Evolutionary conservation across 768 basidiomycete genomes (phyloP), one percentile per base, ranked within the genome.

Genomic region (Leccinum longicurvipes): DNA sequence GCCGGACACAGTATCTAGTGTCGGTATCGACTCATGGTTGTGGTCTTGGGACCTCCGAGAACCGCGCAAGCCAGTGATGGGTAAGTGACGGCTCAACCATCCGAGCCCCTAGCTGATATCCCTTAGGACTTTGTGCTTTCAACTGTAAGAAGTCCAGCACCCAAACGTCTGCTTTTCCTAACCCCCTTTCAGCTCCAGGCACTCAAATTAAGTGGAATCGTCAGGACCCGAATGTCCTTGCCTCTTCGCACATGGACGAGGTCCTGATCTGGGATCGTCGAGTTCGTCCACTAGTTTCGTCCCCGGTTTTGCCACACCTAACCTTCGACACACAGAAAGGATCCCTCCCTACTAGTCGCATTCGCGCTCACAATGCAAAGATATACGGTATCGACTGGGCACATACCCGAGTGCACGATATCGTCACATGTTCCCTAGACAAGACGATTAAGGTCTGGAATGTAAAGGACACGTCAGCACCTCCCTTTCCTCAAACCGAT

Each of bases 321-420:
- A 72, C 25, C 3, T 15, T 45, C 15, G 24, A 28, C 8, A 3
- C 36, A 21, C 60, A 94, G 88, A 96, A 94, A 86, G 93, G 92
- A 8, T 93, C 90, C 6, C 78, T 94, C 8, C 91, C 92, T 2
- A 73, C 91, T 6, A 78, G 83, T 11, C 79, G 79, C 6, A 87
- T 98, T 55, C 76, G 78, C 27, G 95, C 92, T 0, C 95, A 98
- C 65, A 77, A 75, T n/a, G 84, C 91, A 31, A 93, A 94, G 72
- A 97, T 98, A 45, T 98, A 99, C 59, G 97, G 97, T 2, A 93
- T 99, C 52, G 96, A 98, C 72, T 99, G 96, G 95, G 87, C 92
- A 7, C 86, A 92, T 50, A 75, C 79, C 17, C 73, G 77, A 41
- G 74, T 79, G n/a, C 80, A 87, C 63, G 88, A 94, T 67, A 79